phyloP scores from a whole-genome alignment of 306 rosid species.

The Mimosa bimucronata region DNA sequence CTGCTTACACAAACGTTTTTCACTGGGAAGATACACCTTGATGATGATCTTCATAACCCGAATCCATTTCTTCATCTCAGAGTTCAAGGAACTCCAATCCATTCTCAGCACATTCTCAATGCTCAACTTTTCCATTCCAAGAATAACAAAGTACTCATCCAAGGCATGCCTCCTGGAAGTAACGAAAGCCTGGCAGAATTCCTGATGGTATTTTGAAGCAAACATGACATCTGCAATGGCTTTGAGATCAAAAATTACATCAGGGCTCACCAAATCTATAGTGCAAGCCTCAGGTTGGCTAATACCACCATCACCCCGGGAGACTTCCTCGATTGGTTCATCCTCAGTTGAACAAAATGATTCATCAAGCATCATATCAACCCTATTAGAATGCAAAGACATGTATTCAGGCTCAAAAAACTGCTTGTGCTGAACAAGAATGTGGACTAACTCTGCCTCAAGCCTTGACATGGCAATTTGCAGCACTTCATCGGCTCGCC shows the following conservation, averaged over 20 bases:
- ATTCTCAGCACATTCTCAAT: conserved; percentile 56
- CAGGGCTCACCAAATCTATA: conserved; percentile 55
- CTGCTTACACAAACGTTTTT: conserved; percentile 57
- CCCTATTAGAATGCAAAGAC: conserved; percentile 50
- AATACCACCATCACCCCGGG: not conserved
- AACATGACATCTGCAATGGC: conserved; percentile 67
- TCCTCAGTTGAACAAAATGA: conserved; percentile 39
- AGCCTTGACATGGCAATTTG: conserved; percentile 65
- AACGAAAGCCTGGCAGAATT: conserved; percentile 55
- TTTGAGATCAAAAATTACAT: conserved; percentile 51
- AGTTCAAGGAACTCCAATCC: conserved; percentile 57
- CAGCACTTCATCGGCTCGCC: conserved; percentile 48
- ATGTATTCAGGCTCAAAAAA: conserved; percentile 51
- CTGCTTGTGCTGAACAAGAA: conserved; percentile 59
- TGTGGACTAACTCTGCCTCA: conserved; percentile 56
- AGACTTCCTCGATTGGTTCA: conserved; percentile 9
- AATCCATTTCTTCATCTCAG: conserved; percentile 61
- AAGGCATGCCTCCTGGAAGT: conserved; percentile 56
- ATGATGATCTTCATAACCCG: conserved; percentile 53
- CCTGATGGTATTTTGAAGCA: conserved; percentile 58
- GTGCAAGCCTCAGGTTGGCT: conserved; percentile 26
- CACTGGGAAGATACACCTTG: conserved; percentile 56
- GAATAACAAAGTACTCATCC: conserved; percentile 53
- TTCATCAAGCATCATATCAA: conserved; percentile 38
- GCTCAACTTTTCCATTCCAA: conserved; percentile 52